Percentiles rank a stretch among this genome's conserved stretches.
phyloP scores from a whole-genome alignment of 768 basidiomycete genomes.

The Pholiota molesta region DNA sequence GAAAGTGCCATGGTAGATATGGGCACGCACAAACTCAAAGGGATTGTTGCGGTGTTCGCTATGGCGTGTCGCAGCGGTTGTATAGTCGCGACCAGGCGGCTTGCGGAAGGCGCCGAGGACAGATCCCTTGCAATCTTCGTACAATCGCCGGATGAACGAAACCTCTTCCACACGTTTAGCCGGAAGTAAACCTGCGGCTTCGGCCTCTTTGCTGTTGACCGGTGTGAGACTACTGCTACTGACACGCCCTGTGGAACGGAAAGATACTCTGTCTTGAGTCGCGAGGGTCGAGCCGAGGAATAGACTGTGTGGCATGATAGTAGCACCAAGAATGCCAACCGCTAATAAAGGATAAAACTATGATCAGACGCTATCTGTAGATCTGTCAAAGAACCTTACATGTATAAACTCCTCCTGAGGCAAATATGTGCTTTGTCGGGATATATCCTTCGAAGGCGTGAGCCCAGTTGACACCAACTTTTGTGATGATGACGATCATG shows the following conservation, averaged over 20 bases:
- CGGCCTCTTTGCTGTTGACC: conserved; percentile 22
- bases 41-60: conserved; percentile 60
- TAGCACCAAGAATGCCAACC: conserved; percentile 79
- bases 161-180: conserved; percentile 5
- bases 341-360: conserved; percentile 36
- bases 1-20: conserved; percentile 65
- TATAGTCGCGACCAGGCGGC: conserved; percentile 35
- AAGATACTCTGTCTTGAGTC: conserved; percentile 73
- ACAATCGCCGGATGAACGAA: conserved; percentile 17
- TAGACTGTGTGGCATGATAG: conserved; percentile 93
- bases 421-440: conserved; percentile 67
- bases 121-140: conserved; percentile 25
- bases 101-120: conserved; percentile 38
- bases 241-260: conserved; percentile 27
- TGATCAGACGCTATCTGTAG: not conserved
- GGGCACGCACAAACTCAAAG: conserved; percentile 56
- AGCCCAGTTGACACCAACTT: conserved; percentile 71
- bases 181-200: conserved; percentile 20
- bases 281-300: conserved; percentile 87
- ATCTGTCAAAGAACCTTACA: conserved; percentile 42
- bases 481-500: conserved; percentile 77
- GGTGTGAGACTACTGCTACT: conserved; percentile 13
- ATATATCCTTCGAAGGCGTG: conserved; percentile 76
- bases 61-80: conserved; percentile 46
- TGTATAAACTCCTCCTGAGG: conserved; percentile 61